Conservation (phyloP, 768 basidiomycete genomes). For the Lanmaoa rubissima region DNA sequence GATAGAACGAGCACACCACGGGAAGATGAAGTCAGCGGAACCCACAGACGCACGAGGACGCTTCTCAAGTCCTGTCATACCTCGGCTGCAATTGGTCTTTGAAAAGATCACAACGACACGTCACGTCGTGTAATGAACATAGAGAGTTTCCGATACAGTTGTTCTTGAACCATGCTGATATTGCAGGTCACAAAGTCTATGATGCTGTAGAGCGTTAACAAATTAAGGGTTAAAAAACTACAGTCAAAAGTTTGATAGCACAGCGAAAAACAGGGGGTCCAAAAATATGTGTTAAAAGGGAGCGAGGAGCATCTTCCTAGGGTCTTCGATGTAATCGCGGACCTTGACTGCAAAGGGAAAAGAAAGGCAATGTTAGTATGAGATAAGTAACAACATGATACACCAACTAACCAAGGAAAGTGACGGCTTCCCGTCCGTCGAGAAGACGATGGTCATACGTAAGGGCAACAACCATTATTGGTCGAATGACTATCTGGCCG, state of each 20-base stretch:
- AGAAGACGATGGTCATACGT: slow-evolving; percentile 96
- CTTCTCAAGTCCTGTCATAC: neutral
- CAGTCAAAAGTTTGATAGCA: slow-evolving; percentile 3
- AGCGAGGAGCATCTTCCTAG: slow-evolving; percentile 82
- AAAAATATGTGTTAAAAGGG: slow-evolving; percentile 12
- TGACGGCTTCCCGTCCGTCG: slow-evolving; percentile 94
- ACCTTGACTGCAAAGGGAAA: slow-evolving; percentile 61
- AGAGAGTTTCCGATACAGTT: neutral
- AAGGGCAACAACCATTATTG: slow-evolving; percentile 92
- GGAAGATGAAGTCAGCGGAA: neutral
- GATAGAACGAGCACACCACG: neutral
- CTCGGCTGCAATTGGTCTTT: neutral
- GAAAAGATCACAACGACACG: neutral
- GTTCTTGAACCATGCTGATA: neutral
- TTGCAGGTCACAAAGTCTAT: slow-evolving; percentile 5
- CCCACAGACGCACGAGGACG: neutral
- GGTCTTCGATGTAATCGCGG: slow-evolving; percentile 93
- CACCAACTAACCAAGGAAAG: slow-evolving; percentile 82
- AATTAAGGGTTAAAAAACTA: slow-evolving; percentile 15
- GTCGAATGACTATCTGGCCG: slow-evolving; percentile 94
- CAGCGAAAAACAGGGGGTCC: neutral
- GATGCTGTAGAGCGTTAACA: slow-evolving; percentile 2
- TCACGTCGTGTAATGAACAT: too few species aligned
- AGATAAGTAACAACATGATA: neutral
- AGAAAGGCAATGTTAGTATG: slow-evolving; percentile 2